Evolutionary conservation across 2,329 filamentous ascomycete species (phyloP).

Genomic region (Chlorencoelia australis): DNA sequence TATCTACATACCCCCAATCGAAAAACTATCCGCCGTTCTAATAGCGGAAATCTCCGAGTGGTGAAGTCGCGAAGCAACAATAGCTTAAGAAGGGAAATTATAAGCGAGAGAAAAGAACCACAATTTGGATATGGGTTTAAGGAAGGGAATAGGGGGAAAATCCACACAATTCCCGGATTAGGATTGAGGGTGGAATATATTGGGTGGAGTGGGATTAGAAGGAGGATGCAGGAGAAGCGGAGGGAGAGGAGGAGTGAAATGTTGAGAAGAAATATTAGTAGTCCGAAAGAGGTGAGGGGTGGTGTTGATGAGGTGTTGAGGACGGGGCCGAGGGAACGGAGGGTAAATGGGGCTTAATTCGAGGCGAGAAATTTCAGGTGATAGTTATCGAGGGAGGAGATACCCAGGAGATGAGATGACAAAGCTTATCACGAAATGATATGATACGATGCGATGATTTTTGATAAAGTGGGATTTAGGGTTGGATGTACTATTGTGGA

Average conservation of each 20-base stretch:
- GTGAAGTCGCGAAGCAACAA: conserved; percentile 41
- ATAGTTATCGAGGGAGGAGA: too few species aligned
- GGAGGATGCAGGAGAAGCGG: conserved; percentile 42
- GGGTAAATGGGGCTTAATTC: too few species aligned
- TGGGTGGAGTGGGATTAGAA: conserved; percentile 41
- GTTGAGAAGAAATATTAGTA: conserved; percentile 50
- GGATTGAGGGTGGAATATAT: conserved; percentile 40
- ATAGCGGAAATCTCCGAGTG: conserved; percentile 50
- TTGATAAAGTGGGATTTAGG: too few species aligned
- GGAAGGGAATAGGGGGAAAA: conserved; percentile 21
- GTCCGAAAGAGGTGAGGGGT: conserved; percentile 34
- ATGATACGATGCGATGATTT: too few species aligned
- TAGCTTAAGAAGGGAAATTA: conserved; percentile 15
- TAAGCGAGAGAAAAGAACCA: conserved; percentile 10
- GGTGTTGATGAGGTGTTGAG: conserved; percentile 25
- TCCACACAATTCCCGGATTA: conserved; percentile 23
- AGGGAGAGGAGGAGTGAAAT: conserved; percentile 50
- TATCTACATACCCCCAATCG: conserved; percentile 35
- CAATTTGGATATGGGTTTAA: conserved; percentile 23
- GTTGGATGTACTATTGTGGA: too few species aligned
- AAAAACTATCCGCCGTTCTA: conserved; percentile 47
- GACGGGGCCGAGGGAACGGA: conserved; percentile 3
- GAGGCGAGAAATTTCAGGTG: too few species aligned
- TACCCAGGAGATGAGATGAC: too few species aligned
- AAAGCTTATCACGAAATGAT: too few species aligned